A percentile compares a stretch with the other conserved stretches of the same genome.
phyloP scores from a whole-genome alignment of 129 eudicot genomes.

The Daucus carota region DNA sequence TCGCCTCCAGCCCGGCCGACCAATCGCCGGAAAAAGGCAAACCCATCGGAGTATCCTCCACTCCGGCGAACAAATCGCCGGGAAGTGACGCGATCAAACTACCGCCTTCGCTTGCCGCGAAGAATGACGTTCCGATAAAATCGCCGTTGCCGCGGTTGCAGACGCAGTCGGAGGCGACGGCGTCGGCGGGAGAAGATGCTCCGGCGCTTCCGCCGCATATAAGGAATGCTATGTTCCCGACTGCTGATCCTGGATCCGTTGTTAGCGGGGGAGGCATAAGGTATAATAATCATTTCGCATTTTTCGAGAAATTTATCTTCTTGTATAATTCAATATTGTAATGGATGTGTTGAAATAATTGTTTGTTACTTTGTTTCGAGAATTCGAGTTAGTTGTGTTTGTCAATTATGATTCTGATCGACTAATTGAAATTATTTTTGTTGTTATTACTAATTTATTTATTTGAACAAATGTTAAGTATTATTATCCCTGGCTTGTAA shows the following conservation, averaged over 20 bases:
- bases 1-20: not conserved
- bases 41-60: not conserved
- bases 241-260: constrained; percentile 44
- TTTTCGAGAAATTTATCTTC: not conserved
- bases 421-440: not conserved
- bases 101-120: constrained; percentile 3
- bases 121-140: not conserved
- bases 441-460: not conserved
- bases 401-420: not conserved
- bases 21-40: not conserved
- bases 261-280: constrained; percentile 69
- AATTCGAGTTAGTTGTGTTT: not conserved
- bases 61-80: not conserved
- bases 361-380: not conserved
- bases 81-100: not conserved
- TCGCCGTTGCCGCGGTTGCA: constrained; percentile 1
- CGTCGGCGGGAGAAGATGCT: constrained; percentile 13
- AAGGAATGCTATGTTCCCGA: constrained; percentile 18
- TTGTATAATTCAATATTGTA: not conserved
- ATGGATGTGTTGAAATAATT: not conserved
- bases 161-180: constrained; percentile 8
- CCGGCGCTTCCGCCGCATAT: constrained; percentile 4
- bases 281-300: constrained; percentile 10
- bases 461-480: not conserved
- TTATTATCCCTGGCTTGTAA: not conserved